Evolutionary conservation across 1,139 yeast genomes (phyloP), one percentile per base, ranked within the genome.

Genomic region (Scheffersomyces quercinus): DNA sequence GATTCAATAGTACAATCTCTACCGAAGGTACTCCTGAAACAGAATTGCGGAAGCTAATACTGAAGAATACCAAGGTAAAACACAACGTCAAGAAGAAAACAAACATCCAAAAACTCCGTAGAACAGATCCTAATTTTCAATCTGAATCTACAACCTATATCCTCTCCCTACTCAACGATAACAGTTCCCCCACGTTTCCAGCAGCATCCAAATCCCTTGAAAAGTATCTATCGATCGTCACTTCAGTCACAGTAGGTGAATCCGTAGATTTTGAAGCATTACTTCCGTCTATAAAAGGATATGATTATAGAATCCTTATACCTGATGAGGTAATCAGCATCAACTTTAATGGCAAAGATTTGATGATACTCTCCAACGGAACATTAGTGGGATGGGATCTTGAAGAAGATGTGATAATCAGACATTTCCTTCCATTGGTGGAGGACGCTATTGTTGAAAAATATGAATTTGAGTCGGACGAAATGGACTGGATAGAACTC

Each of bases 401-500:
- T 53, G 63, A 70, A 10, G 95, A 88, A 53, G 53, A 66, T 5
- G 71, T 75, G 14, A 64, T 73, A 9, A 55, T 82, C 1, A 50
- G 75, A n/a, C 80, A 82, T 2, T 53, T 77, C 40, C 64, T 86
- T 15, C 83, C 83, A 47, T 54, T 71, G 1, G 67, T 80, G 4
- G 51, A 57, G 32, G 51, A 54, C 0, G 56, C 70, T 7, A 54
- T 70, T 2, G 53, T 49, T 7, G 66, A 64, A 31, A 68, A 77
- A 4, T 83, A 83, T 54, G 68, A 68, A 4, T 68, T 73, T 11
- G 97, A 90, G 54, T 81, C 89, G 35, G 97, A 90, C 57, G 97
- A 90, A 55, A 79, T 90, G 81, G 97, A 90, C 60, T 90, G 72
- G 65, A 68, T 88, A n/a, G 93, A 86, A 45, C 59, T 79, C 9